These are phyloP conservation scores for Seiridium cupressi DNA, from an alignment of 2,329 filamentous ascomycete genomes.

Conservation along the genomic window DNA sequence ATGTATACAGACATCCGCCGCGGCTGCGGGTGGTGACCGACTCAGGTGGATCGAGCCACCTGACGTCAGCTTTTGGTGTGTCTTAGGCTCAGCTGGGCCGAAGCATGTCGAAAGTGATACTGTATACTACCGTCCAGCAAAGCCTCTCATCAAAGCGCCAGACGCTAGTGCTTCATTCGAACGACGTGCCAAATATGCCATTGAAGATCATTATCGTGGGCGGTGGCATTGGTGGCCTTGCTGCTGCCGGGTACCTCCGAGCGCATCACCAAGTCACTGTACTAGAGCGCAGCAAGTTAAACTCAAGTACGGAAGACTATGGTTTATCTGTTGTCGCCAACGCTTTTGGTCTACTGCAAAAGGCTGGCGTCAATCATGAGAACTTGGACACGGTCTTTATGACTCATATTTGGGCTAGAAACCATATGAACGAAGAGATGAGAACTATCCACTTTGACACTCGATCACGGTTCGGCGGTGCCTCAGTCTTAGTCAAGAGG, in stretches of 20 bases:
- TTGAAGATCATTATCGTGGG: slow-evolving; percentile 20
- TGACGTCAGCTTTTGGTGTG: neutral
- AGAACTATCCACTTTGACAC: slow-evolving; percentile 18
- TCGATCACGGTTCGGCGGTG: slow-evolving; percentile 13
- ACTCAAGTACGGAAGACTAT: slow-evolving; percentile 16
- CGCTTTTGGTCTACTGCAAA: slow-evolving; percentile 17
- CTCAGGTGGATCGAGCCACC: too few species aligned
- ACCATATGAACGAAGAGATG: slow-evolving; percentile 14
- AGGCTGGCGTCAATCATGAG: slow-evolving; percentile 15
- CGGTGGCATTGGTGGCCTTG: slow-evolving; percentile 19
- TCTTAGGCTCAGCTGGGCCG: too few species aligned
- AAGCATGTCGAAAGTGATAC: neutral
- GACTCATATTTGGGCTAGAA: slow-evolving; percentile 17
- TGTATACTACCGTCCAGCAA: neutral
- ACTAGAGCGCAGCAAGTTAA: slow-evolving; percentile 18
- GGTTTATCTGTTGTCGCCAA: slow-evolving; percentile 19
- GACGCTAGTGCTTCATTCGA: neutral
- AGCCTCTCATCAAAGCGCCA: neutral
- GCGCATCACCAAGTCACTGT: slow-evolving; percentile 20
- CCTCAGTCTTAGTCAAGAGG: slow-evolving; percentile 17
- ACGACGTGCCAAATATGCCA: slow-evolving; percentile 9
- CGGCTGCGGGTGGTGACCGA: too few species aligned
- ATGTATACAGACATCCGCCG: too few species aligned
- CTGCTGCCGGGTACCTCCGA: slow-evolving; percentile 21
- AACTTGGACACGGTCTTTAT: slow-evolving; percentile 19